Base-by-base conservation (phyloP, 1,139 yeast species). In the Tardiomyces depauwii region DNA sequence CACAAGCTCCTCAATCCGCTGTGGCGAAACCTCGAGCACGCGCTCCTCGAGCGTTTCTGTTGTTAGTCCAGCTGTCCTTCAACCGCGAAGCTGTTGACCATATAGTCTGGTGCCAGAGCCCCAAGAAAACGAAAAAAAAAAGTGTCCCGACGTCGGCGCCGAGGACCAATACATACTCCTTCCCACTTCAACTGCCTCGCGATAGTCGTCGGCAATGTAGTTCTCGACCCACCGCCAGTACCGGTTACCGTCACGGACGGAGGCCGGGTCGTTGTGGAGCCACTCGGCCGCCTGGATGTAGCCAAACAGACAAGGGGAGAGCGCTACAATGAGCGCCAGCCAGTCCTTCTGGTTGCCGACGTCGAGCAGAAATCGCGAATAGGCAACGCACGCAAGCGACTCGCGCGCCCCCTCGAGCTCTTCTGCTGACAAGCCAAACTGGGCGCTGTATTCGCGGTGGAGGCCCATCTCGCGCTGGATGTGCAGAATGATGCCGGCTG, bases 271-370 rank as follows among this genome's bases (percentile, higher is more conserved):
- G 1, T 47, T 51, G 33, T 48, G 39, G 18, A 53, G 48, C 42
- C 47, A 47, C 27, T 40, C 45, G 4, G 76, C 77, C 0, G 84
- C 80, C 47, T 76, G 74, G 38, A 74, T 74, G 60, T 82, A 83
- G 1, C 95, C 95, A 59, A 80, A 75, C 41, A 83, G 65, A 61
- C 95, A 85, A 0, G 95, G 94, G 2, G 88, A 75, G 45, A 84
- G 63, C 0, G 93, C 85, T 6, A 80, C 73, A 50, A 77, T 76
- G 44, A 82, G 72, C 21, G 81, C 84, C 38, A 80, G 62, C 73
- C 80, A 82, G 57, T 80, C 82, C 16, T 73, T 70, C 40, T 62
- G 65, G 32, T 66, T 64, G 1, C 82, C 82, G 9, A 80, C 64
- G 36, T 74, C 70, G 41, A 72, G 58, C 48, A 85, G 67, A 53